Base-by-base conservation (phyloP, 495 filamentous ascomycete species). In the Rhypophila decipiens region DNA sequence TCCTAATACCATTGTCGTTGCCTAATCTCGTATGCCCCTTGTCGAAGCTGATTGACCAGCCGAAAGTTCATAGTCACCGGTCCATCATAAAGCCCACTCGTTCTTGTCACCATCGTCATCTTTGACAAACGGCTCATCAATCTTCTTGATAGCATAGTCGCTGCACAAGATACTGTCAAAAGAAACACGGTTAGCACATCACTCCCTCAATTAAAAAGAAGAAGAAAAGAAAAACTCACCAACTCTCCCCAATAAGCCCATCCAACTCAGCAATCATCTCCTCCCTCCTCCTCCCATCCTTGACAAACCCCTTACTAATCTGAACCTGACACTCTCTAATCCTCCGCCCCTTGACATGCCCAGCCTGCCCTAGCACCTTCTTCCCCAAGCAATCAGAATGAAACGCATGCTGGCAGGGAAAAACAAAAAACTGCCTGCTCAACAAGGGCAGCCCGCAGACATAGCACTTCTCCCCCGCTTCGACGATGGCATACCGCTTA, bases 391-490 rank as follows among this genome's bases (percentile, higher is more conserved):
- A 98, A 57, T 97, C 93, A 49, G 85, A 87, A 61, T 98, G 93
- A 55, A 96, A 97, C 17, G 89, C 89, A 66, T 98, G 93, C 71
- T 96, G 93, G 64, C 93, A 98, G 0, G 93, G 90, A 60, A 97
- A 98, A 10, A 97, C 93, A 51, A 96, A 98, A 68, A 97, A 98
- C 61, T 95, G 88, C 47, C 91, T 71, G 51, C 83, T 86, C 15
- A 98, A 73, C 31, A 97, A 69, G 20, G 93, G 94, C 37, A 96
- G 65, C 4, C 82, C 79, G 59, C 93, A 98, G 17, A 86, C 76
- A 66, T 87, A 90, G 61, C 93, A 98, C 55, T 86, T 81, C 72
- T 98, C 93, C 1, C 94, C 93, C 0, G 94, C 93, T 64, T 96
- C 91, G 11, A 98, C 93, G 36, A 98, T 94, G 2, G 93, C 93